Conservation (phyloP, 805 yeast species). For the Myxozyma melibiosi region DNA sequence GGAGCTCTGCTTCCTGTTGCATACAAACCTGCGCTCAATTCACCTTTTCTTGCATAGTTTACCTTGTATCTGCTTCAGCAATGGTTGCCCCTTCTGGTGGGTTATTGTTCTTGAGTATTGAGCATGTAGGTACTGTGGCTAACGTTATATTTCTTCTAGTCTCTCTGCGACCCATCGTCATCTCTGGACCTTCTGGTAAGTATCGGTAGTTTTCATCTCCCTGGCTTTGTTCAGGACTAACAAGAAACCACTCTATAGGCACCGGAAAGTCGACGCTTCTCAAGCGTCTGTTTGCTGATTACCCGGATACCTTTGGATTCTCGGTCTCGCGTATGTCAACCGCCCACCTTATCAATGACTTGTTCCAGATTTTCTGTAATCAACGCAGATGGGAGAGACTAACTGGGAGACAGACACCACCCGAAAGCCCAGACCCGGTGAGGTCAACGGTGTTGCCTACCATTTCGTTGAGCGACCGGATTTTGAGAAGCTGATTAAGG, state of each 20-base stretch:
- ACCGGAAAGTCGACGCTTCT: slow-evolving; percentile 94
- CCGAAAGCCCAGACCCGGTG: slow-evolving; percentile 89
- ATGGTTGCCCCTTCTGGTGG: too few relatives aligned
- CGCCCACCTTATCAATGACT: neutral
- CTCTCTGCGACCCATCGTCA: slow-evolving; percentile 66
- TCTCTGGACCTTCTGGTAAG: slow-evolving; percentile 90
- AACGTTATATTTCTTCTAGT: neutral
- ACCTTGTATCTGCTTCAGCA: too few relatives aligned
- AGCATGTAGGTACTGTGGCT: neutral
- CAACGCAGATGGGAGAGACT: neutral
- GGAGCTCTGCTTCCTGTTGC: too few relatives aligned
- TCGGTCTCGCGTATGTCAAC: slow-evolving; percentile 67
- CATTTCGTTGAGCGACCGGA: slow-evolving; percentile 79
- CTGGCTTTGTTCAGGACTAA: neutral
- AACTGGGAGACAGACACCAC: slow-evolving; percentile 62
- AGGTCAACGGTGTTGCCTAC: slow-evolving; percentile 84
- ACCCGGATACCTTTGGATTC: slow-evolving; percentile 87
- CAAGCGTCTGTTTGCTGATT: slow-evolving; percentile 86
- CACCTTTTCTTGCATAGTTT: too few relatives aligned
- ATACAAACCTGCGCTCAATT: too few relatives aligned
- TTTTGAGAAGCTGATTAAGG: slow-evolving; percentile 74
- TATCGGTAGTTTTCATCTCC: too few relatives aligned
- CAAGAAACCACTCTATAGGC: too few relatives aligned
- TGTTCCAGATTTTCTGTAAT: neutral
- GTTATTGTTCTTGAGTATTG: neutral